Base-by-base conservation (phyloP, 768 basidiomycete genomes). In the Tricholoma flavovirens region DNA sequence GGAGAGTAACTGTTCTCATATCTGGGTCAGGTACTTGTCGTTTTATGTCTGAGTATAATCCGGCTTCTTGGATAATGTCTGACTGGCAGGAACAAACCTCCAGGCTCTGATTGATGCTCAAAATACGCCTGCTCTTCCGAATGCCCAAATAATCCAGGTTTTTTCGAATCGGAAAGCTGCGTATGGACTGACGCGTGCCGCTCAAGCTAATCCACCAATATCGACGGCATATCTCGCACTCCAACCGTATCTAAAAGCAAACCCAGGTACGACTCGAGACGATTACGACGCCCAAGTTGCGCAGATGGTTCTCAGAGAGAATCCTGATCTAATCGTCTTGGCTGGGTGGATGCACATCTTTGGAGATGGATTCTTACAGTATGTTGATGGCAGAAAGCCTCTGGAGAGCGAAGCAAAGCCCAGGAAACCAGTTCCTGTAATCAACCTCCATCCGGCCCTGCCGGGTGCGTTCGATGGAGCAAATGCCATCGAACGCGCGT, bases 341-440 rank as follows among this genome's bases (percentile, higher is more conserved):
- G 97, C 96, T 0, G 97, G 97, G 0, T 99, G 93, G 92, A 98
- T 99, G 96, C 95, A 98, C 65, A 91, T 98, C 64, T 79, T 98
- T 56, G 84, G 87, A 56, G 86, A 90, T 52, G 75, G 73, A 0
- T 98, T 98, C 69, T 70, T 98, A 57, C 82, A 90, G 17, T 76
- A 83, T 30, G 67, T 91, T 51, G 75, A 78, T 49, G 80, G 81
- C 6, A 64, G 70, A 15, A 68, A 68, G 52, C 61, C 61, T 0
- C 62, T 73, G 32, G 69, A 69, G 1, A 76, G 70, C 7, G 74
- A 72, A 48, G 71, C 72, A 52, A 71, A 66, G 51, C 63, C 67
- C 14, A 56, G 60, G 22, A 61, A 55, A 30, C 64, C 70, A 1
- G 81, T 96, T 2, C 87, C 92, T 0, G 90, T 97, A 59, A 96